These are phyloP conservation scores for Penicillium coffeae DNA, from an alignment of 495 filamentous ascomycete species.

Conservation along the genomic window DNA sequence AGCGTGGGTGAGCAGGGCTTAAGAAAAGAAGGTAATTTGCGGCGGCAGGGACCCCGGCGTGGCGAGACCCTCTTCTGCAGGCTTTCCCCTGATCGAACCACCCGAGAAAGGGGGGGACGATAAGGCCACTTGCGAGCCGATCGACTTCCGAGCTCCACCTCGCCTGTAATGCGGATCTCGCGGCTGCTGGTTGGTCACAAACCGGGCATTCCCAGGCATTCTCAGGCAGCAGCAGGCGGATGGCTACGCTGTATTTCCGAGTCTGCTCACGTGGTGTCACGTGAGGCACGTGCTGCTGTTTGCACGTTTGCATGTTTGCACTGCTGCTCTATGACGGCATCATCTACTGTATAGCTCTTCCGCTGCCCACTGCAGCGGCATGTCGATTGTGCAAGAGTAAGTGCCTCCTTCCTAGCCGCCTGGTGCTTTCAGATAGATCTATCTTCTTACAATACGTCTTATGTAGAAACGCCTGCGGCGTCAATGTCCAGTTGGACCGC, in stretches of 20 bases:
- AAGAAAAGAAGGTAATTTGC: constrained; percentile 1
- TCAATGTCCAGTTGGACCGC: constrained; percentile 78
- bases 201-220: neutral
- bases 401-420: neutral
- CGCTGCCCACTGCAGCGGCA: constrained; percentile 9
- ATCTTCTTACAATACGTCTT: neutral
- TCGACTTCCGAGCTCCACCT: constrained; percentile 20
- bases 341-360: neutral
- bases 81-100: constrained; percentile 17
- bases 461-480: constrained; percentile 67
- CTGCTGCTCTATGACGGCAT: constrained; percentile 21
- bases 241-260: neutral
- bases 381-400: constrained; percentile 23
- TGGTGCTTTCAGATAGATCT: neutral
- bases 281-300: constrained; percentile 15
- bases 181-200: constrained; percentile 16
- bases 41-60: constrained; percentile 27
- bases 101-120: constrained; percentile 2
- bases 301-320: constrained; percentile 3
- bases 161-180: constrained; percentile 16
- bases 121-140: constrained; percentile 42
- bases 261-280: neutral
- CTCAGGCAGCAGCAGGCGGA: neutral
- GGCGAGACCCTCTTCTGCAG: constrained; percentile 40
- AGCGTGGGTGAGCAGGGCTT: neutral